Percentiles rank a stretch among this genome's conserved stretches.
Conservation (phyloP, 78 protist species). For the Diacronema lutheri region DNA sequence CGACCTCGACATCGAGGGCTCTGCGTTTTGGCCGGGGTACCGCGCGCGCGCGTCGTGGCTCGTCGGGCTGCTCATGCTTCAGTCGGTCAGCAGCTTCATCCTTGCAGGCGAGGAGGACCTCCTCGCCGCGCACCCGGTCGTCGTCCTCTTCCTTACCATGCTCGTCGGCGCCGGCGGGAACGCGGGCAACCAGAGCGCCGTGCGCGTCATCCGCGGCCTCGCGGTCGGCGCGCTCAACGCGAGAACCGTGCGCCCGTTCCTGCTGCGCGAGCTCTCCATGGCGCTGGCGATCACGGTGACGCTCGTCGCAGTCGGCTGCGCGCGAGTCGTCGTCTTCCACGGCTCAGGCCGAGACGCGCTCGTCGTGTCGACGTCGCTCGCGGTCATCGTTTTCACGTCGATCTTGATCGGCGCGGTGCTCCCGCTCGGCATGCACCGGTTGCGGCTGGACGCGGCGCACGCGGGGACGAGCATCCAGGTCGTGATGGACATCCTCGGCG, state of each 20-base stretch:
- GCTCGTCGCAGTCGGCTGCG: neutral
- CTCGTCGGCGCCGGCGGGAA: conserved; percentile 62
- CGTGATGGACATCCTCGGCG: conserved; percentile 50
- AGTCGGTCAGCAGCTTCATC: conserved; percentile 1
- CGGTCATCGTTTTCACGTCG: neutral
- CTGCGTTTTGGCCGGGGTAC: no score
- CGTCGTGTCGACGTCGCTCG: conserved; percentile 28
- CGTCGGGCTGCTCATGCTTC: conserved; percentile 30
- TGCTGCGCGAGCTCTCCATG: neutral
- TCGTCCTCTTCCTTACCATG: conserved; percentile 53
- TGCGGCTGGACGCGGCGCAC: conserved; percentile 26
- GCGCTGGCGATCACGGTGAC: neutral
- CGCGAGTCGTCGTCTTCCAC: conserved; percentile 20
- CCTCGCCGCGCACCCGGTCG: conserved; percentile 21
- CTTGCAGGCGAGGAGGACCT: conserved; percentile 22
- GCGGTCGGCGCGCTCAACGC: neutral
- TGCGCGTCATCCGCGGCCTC: conserved; percentile 20
- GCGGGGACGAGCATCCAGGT: conserved; percentile 50
- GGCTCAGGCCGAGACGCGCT: neutral
- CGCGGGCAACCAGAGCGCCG: conserved; percentile 47
- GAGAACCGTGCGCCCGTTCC: neutral
- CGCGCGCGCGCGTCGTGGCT: conserved; percentile 4
- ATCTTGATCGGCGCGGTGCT: conserved; percentile 28
- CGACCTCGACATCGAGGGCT: neutral
- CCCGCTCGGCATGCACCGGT: conserved; percentile 1